Percentiles rank a stretch among this genome's conserved stretches.
These are phyloP conservation scores for Puccinellia tenuiflora DNA, from an alignment of 176 grass and related monocot species.

Conservation along the genomic window DNA sequence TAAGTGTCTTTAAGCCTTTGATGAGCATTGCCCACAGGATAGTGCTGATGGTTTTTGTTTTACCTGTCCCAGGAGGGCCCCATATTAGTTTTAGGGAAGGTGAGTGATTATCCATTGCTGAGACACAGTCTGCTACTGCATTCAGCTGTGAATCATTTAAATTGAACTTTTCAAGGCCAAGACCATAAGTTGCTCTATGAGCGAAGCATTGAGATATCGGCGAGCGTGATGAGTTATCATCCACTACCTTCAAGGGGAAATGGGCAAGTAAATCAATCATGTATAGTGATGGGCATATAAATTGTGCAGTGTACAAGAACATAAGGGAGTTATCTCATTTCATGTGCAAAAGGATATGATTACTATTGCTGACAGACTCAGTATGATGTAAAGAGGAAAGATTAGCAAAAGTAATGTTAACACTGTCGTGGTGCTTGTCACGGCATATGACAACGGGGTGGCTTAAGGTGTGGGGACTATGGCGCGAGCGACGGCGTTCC, in stretches of 20 bases:
- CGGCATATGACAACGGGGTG: too few species aligned
- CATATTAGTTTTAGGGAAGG: constrained; percentile 47
- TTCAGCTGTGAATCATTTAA: constrained; percentile 40
- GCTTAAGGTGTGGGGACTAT: too few species aligned
- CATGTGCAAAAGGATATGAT: background rate
- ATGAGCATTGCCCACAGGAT: constrained; percentile 28
- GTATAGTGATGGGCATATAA: background rate
- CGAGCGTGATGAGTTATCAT: background rate
- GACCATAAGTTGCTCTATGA: background rate
- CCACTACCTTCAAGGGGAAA: constrained; percentile 6
- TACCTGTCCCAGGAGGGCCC: constrained; percentile 52
- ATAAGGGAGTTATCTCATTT: background rate
- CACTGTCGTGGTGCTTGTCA: too few species aligned
- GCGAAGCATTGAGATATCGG: background rate
- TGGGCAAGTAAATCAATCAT: background rate
- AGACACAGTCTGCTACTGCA: constrained; percentile 30
- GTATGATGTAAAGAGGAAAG: background rate
- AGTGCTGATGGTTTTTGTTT: constrained; percentile 42
- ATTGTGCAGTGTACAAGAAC: background rate
- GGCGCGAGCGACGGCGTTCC: too few species aligned
- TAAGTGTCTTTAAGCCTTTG: constrained; percentile 13
- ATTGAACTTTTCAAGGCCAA: background rate
- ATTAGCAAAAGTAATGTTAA: background rate
- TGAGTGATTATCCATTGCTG: background rate
- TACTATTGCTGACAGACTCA: background rate